Base-by-base conservation (phyloP, 2,329 filamentous ascomycete genomes). In the Arthrobotrys conoides region DNA sequence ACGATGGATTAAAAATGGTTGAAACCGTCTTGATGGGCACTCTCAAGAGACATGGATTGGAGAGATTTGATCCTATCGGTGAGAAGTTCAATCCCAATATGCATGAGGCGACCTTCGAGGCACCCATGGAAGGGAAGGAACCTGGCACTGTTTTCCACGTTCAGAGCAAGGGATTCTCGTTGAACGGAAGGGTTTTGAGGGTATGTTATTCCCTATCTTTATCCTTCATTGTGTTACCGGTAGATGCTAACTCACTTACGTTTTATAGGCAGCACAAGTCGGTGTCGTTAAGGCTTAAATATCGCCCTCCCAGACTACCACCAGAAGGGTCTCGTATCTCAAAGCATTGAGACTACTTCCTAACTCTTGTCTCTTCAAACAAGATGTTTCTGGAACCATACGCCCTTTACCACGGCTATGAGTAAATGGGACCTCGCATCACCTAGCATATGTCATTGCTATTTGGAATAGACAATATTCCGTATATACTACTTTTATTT, bases 31-130 rank as follows among this genome's bases (percentile, higher is more conserved):
- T 99, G 83, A 91, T 97, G 87, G 88, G 88, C 84, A 97, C 95
- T 18, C 88, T 99, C 81, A 91, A 93, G 87, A 97, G 96, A 88
- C 96, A 99, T 85, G 96, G 96, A 71, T 87, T 99, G 80, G 93
- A 97, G 88, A 89, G 94, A 82, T 93, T 97, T 84, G 90, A 94
- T 84, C 95, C 96, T 18, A 87, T 90, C 81, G 89, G 90, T 82
- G 91, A 96, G 84, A 94, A 93, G 86, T 99, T 99, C 87, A 92
- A 99, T 87, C 94, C 96, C 81, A 97, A 97, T 86, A 89, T 93
- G 85, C 96, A 98, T 85, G 96, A 99, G 88, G 96, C 96, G 44
- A 96, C 93, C 22, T 98, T 98, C 86, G 94, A 96, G 91, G 90
- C 93, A 9, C 93, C 94, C 51, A 90, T 93, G 87, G 89, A 91